Conservation (phyloP, 73 alveolate genomes). For the Paramecium sexaurelia region DNA sequence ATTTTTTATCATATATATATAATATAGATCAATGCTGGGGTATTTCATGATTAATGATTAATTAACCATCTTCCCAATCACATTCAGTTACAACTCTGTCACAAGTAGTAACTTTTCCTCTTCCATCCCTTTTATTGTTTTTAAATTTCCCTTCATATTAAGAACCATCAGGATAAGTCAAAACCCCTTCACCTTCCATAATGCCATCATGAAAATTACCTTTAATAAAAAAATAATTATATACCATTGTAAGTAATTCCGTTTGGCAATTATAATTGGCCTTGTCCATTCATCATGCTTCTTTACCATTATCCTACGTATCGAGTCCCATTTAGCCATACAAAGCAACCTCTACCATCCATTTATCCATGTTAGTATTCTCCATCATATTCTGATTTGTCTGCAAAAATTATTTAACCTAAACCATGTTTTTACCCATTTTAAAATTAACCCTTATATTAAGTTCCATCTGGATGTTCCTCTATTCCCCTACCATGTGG, state of each 20-base stretch:
- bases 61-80: constrained; percentile 35
- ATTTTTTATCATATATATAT: background rate
- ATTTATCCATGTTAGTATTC: constrained; percentile 60
- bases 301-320: constrained; percentile 63
- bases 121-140: constrained; percentile 66
- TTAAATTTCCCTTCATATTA: constrained; percentile 65
- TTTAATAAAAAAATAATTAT: background rate
- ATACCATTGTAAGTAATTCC: constrained; percentile 14
- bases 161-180: constrained; percentile 80
- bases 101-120: constrained; percentile 24
- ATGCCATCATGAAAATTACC: constrained; percentile 14
- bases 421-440: constrained; percentile 20
- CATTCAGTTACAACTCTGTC: background rate
- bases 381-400: constrained; percentile 54
- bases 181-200: constrained; percentile 74
- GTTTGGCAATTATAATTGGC: background rate
- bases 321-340: constrained; percentile 12
- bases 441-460: background rate
- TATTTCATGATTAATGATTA: background rate
- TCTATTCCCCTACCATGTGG: constrained; percentile 70
- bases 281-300: constrained; percentile 56
- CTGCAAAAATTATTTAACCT: background rate
- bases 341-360: constrained; percentile 63
- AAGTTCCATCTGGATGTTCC: background rate
- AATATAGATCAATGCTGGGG: background rate